A percentile compares a stretch with the other conserved stretches of the same genome.
phyloP scores from a whole-genome alignment of 441 rosid genomes.

The Populus hybrid region DNA sequence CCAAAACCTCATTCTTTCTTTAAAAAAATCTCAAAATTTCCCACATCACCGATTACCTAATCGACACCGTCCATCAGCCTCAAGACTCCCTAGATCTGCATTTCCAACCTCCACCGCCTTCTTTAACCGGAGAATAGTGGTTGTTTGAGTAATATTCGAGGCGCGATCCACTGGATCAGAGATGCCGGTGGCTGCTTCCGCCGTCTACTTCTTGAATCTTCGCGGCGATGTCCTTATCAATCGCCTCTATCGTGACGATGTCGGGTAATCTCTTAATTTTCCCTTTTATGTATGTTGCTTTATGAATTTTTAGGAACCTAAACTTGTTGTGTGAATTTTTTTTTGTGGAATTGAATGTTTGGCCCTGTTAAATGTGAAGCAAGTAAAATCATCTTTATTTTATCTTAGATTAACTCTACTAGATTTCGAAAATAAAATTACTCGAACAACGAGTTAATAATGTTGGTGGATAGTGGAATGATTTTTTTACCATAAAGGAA shows the following conservation, averaged over 20 bases:
- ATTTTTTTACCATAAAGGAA: not conserved
- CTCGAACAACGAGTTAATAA: not conserved
- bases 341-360: not conserved
- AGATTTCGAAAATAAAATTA: not conserved
- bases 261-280: slow-evolving; percentile 45
- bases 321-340: not conserved
- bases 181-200: slow-evolving; percentile 99
- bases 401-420: not conserved
- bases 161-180: slow-evolving; percentile 41
- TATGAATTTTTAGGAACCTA: not conserved
- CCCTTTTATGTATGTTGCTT: not conserved
- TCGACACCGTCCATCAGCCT: not conserved
- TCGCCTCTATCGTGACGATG: slow-evolving; percentile 95
- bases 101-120: not conserved
- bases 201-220: slow-evolving; percentile 92
- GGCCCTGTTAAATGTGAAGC: not conserved
- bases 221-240: slow-evolving; percentile 99
- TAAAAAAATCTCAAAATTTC: not conserved
- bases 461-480: not conserved
- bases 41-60: not conserved
- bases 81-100: slow-evolving; percentile 14
- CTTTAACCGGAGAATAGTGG: not conserved
- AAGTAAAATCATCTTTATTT: too few species aligned
- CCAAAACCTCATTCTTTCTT: not conserved
- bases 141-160: not conserved